Conservation (phyloP, 768 basidiomycete genomes). For the Russula griseocarnosa region DNA sequence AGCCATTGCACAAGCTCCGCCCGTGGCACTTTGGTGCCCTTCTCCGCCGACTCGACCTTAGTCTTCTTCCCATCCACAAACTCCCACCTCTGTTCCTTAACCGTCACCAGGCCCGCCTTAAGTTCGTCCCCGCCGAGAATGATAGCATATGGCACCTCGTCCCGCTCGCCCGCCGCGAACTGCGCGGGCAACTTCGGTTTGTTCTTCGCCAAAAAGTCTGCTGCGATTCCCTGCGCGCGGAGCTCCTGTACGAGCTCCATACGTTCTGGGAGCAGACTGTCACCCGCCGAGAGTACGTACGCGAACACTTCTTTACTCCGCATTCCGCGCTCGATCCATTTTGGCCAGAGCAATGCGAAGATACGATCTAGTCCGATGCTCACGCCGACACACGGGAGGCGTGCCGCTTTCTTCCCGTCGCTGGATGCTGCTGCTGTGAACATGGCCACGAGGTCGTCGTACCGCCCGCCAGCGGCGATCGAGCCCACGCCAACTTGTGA, state of each 20-base stretch:
- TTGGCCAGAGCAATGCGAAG: slow-evolving; percentile 86
- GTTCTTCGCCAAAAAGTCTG: slow-evolving; percentile 88
- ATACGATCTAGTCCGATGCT: slow-evolving; percentile 92
- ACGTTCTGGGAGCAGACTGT: slow-evolving; percentile 82
- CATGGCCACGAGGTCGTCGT: slow-evolving; percentile 91
- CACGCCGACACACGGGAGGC: slow-evolving; percentile 86
- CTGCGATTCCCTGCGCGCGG: slow-evolving; percentile 85
- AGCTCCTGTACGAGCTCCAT: slow-evolving; percentile 75
- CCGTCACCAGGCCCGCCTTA: slow-evolving; percentile 75
- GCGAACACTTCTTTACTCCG: slow-evolving; percentile 90
- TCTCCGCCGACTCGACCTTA: slow-evolving; percentile 48
- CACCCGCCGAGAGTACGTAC: slow-evolving; percentile 88
- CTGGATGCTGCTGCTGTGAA: slow-evolving; percentile 81
- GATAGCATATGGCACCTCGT: slow-evolving; percentile 89
- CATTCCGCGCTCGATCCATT: slow-evolving; percentile 74
- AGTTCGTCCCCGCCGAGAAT: slow-evolving; percentile 88
- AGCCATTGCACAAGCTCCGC: slow-evolving; percentile 37
- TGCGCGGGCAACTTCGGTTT: slow-evolving; percentile 88
- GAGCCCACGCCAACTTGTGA: slow-evolving; percentile 95
- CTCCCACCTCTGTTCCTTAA: slow-evolving; percentile 90
- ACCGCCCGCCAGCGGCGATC: slow-evolving; percentile 96
- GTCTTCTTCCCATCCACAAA: slow-evolving; percentile 66
- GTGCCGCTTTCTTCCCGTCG: slow-evolving; percentile 60
- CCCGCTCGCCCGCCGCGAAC: slow-evolving; percentile 85
- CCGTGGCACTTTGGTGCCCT: slow-evolving; percentile 44